phyloP scores from a whole-genome alignment of 2,329 filamentous ascomycete species.

The Periconia sp. region DNA sequence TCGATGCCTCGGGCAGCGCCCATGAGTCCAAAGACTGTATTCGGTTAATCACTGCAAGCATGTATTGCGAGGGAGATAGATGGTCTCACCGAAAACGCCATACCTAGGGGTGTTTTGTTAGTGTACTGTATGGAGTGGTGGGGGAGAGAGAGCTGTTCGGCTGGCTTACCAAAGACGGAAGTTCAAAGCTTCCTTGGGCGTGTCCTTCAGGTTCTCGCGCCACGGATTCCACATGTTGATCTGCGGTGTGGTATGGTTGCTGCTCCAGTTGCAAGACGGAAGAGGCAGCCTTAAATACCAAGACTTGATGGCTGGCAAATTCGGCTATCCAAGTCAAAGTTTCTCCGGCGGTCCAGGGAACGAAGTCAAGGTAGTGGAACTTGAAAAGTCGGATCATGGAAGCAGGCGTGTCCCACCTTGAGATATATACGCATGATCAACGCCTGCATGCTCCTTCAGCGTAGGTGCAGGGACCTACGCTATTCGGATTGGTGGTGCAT shows the following conservation, averaged over 20 bases:
- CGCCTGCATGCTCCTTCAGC: neutral
- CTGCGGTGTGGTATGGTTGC: too few species aligned
- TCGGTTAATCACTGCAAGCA: slow-evolving; percentile 8
- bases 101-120: slow-evolving; percentile 43
- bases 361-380: neutral
- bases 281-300: too few species aligned
- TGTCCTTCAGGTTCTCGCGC: slow-evolving; percentile 57
- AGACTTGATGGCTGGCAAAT: too few species aligned
- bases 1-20: slow-evolving; percentile 78
- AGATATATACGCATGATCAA: neutral
- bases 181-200: slow-evolving; percentile 72
- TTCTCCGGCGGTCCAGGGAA: neutral
- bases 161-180: slow-evolving; percentile 65
- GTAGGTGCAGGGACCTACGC: neutral
- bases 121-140: too few species aligned
- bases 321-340: neutral
- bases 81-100: slow-evolving; percentile 58
- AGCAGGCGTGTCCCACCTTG: neutral
- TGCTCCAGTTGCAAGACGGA: too few species aligned
- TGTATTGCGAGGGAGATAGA: neutral
- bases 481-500: too few species aligned
- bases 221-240: slow-evolving; percentile 40
- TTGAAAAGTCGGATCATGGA: neutral
- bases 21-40: slow-evolving; percentile 65
- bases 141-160: too few species aligned